A percentile compares a stretch with the other conserved stretches of the same genome.
phyloP scores from a whole-genome alignment of 2,329 filamentous ascomycete genomes.

The Aspergillus ruber region DNA sequence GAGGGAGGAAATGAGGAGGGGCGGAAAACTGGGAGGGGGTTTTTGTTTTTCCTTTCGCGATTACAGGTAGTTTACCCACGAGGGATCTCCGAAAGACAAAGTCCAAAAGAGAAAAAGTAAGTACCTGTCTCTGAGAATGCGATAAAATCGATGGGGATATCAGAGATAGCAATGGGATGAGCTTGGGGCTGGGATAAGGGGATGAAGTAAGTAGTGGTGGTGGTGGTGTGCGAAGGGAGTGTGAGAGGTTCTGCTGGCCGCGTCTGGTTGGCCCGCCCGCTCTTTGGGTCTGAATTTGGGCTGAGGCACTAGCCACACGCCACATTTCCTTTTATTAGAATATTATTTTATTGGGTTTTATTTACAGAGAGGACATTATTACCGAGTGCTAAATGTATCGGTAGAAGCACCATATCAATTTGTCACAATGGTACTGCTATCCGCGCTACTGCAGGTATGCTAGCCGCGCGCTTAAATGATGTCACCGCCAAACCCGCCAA shows the following conservation, averaged over 20 bases:
- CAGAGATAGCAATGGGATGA: constrained; percentile 1
- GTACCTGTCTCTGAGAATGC: constrained; percentile 5
- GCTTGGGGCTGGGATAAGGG: not conserved
- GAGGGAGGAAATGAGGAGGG: constrained; percentile 14
- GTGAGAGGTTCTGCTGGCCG: not conserved
- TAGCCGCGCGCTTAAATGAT: constrained; percentile 30
- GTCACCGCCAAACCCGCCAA: constrained; percentile 37
- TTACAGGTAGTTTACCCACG: constrained; percentile 1
- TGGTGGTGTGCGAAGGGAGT: constrained; percentile 5
- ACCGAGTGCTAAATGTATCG: no score
- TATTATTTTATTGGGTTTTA: not conserved
- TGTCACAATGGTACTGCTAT: no score
- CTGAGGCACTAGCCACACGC: not conserved
- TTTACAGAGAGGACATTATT: no score
- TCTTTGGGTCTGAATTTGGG: not conserved
- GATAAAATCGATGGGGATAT: constrained; percentile 4
- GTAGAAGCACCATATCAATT: not conserved
- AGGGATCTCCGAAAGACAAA: not conserved
- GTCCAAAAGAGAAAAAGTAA: constrained; percentile 1
- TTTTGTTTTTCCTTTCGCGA: constrained; percentile 5
- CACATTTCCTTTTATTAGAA: no score
- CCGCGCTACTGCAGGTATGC: no score
- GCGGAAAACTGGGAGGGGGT: constrained; percentile 11
- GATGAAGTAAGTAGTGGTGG: constrained; percentile 2
- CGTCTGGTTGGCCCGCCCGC: constrained; percentile 6